Evolutionary conservation across 2,329 filamentous ascomycete species (phyloP), one percentile per base, ranked within the genome.

Genomic region (Chaetoscypha palmicola): DNA sequence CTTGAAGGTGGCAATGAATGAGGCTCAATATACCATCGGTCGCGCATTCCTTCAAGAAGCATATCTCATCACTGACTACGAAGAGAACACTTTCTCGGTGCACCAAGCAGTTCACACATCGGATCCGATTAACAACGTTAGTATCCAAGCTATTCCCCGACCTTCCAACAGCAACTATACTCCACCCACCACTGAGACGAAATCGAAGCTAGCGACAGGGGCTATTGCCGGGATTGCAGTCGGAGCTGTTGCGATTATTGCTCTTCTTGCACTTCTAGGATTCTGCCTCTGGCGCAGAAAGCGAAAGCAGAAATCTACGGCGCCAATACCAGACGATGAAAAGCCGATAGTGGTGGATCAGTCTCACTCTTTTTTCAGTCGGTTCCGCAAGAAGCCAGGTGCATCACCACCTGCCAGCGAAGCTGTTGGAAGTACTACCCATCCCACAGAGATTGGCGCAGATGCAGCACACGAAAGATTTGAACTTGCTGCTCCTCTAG

Each of bases 391-490:
- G 62, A 36, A 73, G 69, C 44, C 67, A 65, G n/a, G 12, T 22
- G 31, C 17, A 12, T 16, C 36, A 30, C 14, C 36, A 19, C 38
- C 38, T 73, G 8, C 73, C 71, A 9, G 40, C 72, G 76, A 53
- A 73, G 74, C 46, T 67, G 75, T 9, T 57, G 69, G 16, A 69
- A 74, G 45, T 69, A 70, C 26, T 68, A 67, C 11, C 70, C 77
- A 50, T 73, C 77, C 59, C 4, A 50, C 50, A 1, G 58, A 60
- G 50, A 50, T 60, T 16, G 53, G 41, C 7, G 52, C 55, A 4
- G 53, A 58, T 30, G 48, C 47, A 4, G 38, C 49, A 5, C 49
- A 57, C 35, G 57, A 54, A 38, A 46, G 49, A 10, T 54, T 54
- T 36, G 56, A 61, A 24, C 49, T 60, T 21, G 46, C 56, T 3